Percentiles rank a stretch among this genome's conserved stretches.
Conservation (phyloP, 176 grass and related monocot genomes). For the Poa pratensis region DNA sequence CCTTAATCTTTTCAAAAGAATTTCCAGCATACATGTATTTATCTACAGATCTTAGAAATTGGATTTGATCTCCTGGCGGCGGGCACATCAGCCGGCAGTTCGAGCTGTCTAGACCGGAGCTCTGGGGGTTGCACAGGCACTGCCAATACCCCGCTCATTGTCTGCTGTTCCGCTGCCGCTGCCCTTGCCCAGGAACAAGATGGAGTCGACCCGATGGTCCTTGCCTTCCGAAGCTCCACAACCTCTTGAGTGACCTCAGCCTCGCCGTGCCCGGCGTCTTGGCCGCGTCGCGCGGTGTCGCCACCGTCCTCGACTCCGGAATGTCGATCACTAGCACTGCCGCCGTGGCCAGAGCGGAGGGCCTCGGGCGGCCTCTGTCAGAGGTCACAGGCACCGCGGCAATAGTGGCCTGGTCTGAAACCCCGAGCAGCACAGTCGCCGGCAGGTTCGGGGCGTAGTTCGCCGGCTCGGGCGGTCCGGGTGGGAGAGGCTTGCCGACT, state of each 20-base stretch:
- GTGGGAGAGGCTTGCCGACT: slow-evolving; percentile 51
- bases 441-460: slow-evolving; percentile 54
- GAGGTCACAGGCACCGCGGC: not conserved
- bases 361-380: not conserved
- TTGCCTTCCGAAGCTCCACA: slow-evolving; percentile 54
- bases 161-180: not conserved
- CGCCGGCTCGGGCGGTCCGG: slow-evolving; percentile 52
- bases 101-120: not conserved
- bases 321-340: slow-evolving; percentile 62
- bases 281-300: slow-evolving; percentile 23
- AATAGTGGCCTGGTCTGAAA: slow-evolving; percentile 7
- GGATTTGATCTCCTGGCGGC: not conserved
- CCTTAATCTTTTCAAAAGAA: not conserved
- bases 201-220: not conserved
- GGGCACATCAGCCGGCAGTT: not conserved
- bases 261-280: slow-evolving; percentile 30
- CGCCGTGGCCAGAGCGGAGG: slow-evolving; percentile 18
- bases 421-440: slow-evolving; percentile 48
- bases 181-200: not conserved
- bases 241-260: slow-evolving; percentile 39
- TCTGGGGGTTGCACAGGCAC: not conserved
- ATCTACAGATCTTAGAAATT: not conserved
- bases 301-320: slow-evolving; percentile 44
- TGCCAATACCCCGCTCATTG: not conserved
- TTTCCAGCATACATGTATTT: not conserved